Conservation (phyloP, 768 basidiomycete genomes). For the Lactarius trivialis region DNA sequence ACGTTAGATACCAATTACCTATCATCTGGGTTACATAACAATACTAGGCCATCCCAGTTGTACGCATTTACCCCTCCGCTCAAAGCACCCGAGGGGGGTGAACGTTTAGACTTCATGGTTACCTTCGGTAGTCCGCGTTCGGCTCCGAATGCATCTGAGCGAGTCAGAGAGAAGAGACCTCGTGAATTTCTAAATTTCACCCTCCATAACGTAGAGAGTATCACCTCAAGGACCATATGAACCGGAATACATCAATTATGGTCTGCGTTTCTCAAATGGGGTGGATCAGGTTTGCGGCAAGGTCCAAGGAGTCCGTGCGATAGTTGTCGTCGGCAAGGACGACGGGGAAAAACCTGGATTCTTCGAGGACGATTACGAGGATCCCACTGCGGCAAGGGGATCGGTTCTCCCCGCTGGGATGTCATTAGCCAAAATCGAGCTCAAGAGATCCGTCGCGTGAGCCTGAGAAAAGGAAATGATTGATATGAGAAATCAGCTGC, state of each 20-base stretch:
- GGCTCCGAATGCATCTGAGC: too few relatives aligned
- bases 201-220: too few relatives aligned
- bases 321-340: slow-evolving; percentile 21
- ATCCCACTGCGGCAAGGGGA: slow-evolving; percentile 26
- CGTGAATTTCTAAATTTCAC: too few relatives aligned
- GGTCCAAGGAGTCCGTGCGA: slow-evolving; percentile 19
- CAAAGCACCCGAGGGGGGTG: too few relatives aligned
- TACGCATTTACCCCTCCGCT: too few relatives aligned
- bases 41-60: too few relatives aligned
- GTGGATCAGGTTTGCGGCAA: slow-evolving; percentile 17
- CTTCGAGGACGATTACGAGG: slow-evolving; percentile 18
- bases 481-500: too few relatives aligned
- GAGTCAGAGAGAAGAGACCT: too few relatives aligned
- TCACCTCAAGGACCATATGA: too few relatives aligned
- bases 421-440: slow-evolving; percentile 19
- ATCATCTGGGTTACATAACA: too few relatives aligned
- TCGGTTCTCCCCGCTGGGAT: slow-evolving; percentile 17
- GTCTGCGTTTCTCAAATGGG: slow-evolving; percentile 14
- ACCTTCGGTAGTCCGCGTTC: not conserved
- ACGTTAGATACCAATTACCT: too few relatives aligned
- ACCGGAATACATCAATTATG: too few relatives aligned
- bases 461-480: not conserved
- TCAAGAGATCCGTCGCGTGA: slow-evolving; percentile 26
- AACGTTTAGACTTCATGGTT: not conserved
- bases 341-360: slow-evolving; percentile 15